Base-by-base conservation (phyloP, 352 stramenopile genomes). In the Pythium biforme region DNA sequence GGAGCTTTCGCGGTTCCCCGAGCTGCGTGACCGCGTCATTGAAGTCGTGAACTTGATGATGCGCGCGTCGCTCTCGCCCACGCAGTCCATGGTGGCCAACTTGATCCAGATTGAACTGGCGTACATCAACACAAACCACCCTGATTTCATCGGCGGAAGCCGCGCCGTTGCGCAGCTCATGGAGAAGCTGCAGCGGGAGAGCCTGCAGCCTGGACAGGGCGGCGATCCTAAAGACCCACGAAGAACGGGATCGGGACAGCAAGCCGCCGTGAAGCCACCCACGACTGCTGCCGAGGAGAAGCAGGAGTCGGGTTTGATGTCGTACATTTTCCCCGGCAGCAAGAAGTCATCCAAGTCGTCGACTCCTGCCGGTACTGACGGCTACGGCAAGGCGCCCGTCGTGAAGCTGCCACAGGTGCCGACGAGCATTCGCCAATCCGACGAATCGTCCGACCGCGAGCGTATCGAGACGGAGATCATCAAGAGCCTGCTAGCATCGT, bases 71-170 rank as follows among this genome's bases (percentile, higher is more conserved):
- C 76, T 94, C 34, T 54, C 79, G 14, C 85, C 87, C 14, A 94
- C 87, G 52, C 87, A 96, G 65, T 55, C 77, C 19, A 99, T 99
- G 97, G 97, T 99, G 58, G 85, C 90, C 25, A 99, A 99, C 72
- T 74, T 99, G 19, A 97, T 99, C 56, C 94, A 98, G 67, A 98
- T 99, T 65, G 98, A 99, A 81, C 74, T 99, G 59, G 95, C 97
- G 9, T 99, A 99, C 75, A 97, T 99, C 66, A 99, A 99, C 82
- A 99, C 97, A 22, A 98, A 97, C 72, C 98, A 99, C 79, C 97
- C 97, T n/a, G 97, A 99, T 70, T 99, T 99, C 57, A 98, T 99
- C 59, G 97, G 96, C 51, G 97, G 97, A 40, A 98, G 90, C 62
- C 79, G 88, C 14, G 96, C 96, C 27, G 96, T 99, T 22, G 92